Evolutionary conservation across 257 asterid species (phyloP).

Genomic region (Lycium barbarum): DNA sequence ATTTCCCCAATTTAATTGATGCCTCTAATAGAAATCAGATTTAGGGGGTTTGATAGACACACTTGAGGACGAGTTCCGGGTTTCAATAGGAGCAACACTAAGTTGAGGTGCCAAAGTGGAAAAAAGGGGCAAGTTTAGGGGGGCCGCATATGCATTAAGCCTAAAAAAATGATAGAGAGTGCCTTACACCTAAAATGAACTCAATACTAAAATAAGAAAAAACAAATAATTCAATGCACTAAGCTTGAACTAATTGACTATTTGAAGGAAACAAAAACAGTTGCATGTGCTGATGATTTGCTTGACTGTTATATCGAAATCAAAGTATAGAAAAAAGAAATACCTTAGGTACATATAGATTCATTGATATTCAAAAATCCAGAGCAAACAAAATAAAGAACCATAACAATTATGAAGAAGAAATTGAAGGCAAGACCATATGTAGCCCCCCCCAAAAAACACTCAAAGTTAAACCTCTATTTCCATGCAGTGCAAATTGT

Average conservation of each 20-base stretch:
- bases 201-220: background rate
- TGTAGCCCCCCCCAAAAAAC: background rate
- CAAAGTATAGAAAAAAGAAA: background rate
- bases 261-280: slow-evolving; percentile 6
- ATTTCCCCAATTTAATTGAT: too few relatives aligned
- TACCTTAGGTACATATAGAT: background rate
- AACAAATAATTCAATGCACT: background rate
- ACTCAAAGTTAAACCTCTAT: background rate
- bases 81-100: too few relatives aligned
- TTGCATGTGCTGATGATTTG: background rate
- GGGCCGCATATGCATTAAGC: too few relatives aligned
- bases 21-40: too few relatives aligned
- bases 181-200: background rate
- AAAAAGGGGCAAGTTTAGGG: too few relatives aligned
- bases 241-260: background rate
- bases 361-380: background rate
- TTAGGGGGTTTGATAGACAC: too few relatives aligned
- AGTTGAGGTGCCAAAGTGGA: too few relatives aligned
- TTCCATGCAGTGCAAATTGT: background rate
- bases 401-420: background rate
- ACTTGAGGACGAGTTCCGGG: too few relatives aligned
- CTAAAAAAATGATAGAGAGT: background rate
- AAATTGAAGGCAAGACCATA: slow-evolving; percentile 8
- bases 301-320: background rate
- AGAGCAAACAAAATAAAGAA: background rate